These are phyloP conservation scores for Papiliotrema fonsecae DNA, from an alignment of 1,284 basidiomycete species.

Conservation along the genomic window DNA sequence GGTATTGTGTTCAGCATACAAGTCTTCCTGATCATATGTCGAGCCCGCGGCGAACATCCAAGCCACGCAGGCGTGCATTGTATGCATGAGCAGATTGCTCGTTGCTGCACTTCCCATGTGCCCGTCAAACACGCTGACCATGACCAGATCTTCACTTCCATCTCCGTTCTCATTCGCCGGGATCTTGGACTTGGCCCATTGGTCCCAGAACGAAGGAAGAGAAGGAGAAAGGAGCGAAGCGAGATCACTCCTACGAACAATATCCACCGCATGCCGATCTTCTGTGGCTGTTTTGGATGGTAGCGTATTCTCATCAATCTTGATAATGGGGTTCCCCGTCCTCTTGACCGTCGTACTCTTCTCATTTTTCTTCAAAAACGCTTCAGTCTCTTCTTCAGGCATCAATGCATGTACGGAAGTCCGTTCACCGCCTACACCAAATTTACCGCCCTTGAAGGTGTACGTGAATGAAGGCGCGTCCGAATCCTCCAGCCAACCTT, in stretches of 20 bases:
- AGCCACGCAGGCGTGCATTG: constrained; percentile 76
- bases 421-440: background rate
- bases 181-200: background rate
- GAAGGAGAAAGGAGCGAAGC: background rate
- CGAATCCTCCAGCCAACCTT: background rate
- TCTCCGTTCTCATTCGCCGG: background rate
- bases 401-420: background rate
- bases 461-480: background rate
- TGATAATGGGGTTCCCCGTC: constrained; percentile 3
- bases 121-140: constrained; percentile 85
- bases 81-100: constrained; percentile 67
- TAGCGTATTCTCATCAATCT: constrained; percentile 6
- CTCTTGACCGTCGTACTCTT: background rate
- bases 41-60: constrained; percentile 56
- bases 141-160: constrained; percentile 55
- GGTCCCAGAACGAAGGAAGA: background rate
- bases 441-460: background rate
- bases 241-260: background rate
- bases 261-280: constrained; percentile 1
- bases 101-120: constrained; percentile 78
- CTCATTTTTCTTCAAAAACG: background rate
- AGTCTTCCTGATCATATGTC: constrained; percentile 10
- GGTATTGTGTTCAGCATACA: no score
- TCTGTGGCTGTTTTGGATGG: background rate
- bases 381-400: background rate